phyloP scores from a whole-genome alignment of 495 filamentous ascomycete genomes.

The Sordaria brevicollis region DNA sequence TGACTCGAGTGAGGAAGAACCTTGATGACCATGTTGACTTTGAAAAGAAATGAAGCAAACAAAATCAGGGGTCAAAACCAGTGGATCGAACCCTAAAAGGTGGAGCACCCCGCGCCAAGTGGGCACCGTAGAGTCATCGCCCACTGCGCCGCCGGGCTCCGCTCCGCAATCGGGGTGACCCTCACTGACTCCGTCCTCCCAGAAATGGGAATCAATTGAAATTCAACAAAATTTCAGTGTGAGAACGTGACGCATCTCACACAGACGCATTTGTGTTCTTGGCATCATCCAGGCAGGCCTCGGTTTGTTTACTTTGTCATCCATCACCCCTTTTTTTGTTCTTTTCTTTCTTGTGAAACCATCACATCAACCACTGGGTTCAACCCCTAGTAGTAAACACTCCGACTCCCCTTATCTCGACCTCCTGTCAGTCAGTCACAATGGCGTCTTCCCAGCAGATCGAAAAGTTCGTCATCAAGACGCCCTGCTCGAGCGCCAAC shows the following conservation, averaged over 20 bases:
- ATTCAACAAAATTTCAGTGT: not conserved
- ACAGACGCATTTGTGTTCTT: not conserved
- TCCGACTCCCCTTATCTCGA: not conserved
- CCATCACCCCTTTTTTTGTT: not conserved
- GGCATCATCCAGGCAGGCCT: not conserved
- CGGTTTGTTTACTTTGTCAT: not conserved
- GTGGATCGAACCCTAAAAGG: not conserved
- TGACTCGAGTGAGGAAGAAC: not conserved
- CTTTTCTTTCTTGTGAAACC: not conserved
- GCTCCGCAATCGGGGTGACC: not conserved
- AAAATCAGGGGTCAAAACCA: not conserved
- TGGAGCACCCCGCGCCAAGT: not conserved
- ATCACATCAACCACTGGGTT: not conserved
- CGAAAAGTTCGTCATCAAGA: conserved; percentile 50
- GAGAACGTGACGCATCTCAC: not conserved
- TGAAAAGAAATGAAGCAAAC: not conserved
- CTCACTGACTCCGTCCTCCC: not conserved
- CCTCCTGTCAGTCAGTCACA: not conserved
- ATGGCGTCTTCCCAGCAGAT: conserved; percentile 10
- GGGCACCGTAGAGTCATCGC: not conserved
- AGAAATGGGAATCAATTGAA: not conserved
- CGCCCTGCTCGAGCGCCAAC: conserved; percentile 88
- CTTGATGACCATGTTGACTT: not conserved
- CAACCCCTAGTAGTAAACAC: not conserved
- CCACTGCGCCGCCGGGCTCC: not conserved